A percentile compares a stretch with the other conserved stretches of the same genome.
Evolutionary conservation across 805 yeast genomes (phyloP).

Genomic region (Candida rishiriensis): DNA sequence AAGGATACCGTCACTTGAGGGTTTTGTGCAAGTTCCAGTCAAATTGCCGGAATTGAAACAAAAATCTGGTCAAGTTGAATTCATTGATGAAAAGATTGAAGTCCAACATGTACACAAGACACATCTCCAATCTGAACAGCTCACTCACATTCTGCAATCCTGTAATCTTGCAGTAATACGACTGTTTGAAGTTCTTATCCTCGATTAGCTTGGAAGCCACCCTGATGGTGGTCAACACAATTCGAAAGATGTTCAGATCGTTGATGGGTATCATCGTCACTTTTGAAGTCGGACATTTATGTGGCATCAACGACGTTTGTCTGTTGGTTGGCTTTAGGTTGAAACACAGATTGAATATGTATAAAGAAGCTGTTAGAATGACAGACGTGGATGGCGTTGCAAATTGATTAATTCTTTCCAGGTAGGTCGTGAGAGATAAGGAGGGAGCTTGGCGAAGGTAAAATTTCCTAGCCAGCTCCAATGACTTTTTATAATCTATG

Average conservation of each 20-base stretch:
- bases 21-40: slow-evolving; percentile 12
- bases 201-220: slow-evolving; percentile 39
- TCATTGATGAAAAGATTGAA: slow-evolving; percentile 38
- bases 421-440: slow-evolving; percentile 22
- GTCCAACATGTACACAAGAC: slow-evolving; percentile 37
- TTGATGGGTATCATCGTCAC: slow-evolving; percentile 29
- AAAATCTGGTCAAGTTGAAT: slow-evolving; percentile 28
- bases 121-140: slow-evolving; percentile 35
- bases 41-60: slow-evolving; percentile 27
- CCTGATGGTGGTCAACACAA: slow-evolving; percentile 35
- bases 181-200: slow-evolving; percentile 40
- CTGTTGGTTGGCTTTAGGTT: slow-evolving; percentile 19
- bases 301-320: slow-evolving; percentile 7
- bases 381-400: slow-evolving; percentile 28
- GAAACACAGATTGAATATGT: slow-evolving; percentile 27
- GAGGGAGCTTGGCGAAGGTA: slow-evolving; percentile 30
- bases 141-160: slow-evolving; percentile 39
- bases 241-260: slow-evolving; percentile 35
- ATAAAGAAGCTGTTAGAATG: slow-evolving; percentile 28
- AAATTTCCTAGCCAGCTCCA: slow-evolving; percentile 23
- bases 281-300: slow-evolving; percentile 5
- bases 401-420: slow-evolving; percentile 30
- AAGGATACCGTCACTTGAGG: background rate
- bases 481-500: slow-evolving; percentile 4
- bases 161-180: slow-evolving; percentile 39